Evolutionary conservation across 768 basidiomycete genomes (phyloP).

Genomic region (Chalciporus chontae): DNA sequence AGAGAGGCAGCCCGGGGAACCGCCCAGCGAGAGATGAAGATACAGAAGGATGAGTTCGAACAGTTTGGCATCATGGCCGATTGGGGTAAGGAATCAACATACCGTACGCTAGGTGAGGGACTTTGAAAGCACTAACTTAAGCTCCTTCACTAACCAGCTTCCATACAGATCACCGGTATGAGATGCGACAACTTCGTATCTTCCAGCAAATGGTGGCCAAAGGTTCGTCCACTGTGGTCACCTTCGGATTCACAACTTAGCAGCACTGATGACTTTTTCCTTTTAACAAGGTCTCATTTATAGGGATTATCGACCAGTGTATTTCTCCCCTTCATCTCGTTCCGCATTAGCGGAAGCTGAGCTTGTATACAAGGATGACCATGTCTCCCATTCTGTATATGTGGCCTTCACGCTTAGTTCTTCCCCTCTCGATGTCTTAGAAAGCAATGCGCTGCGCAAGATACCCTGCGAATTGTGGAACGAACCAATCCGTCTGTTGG

Average conservation of each 20-base stretch:
- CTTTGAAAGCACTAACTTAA: neutral
- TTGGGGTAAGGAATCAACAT: slow-evolving; percentile 70
- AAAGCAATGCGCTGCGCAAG: slow-evolving; percentile 10
- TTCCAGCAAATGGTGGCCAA: slow-evolving; percentile 88
- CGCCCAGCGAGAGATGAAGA: slow-evolving; percentile 68
- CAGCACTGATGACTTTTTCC: neutral
- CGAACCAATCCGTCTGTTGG: slow-evolving; percentile 52
- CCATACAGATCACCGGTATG: slow-evolving; percentile 73
- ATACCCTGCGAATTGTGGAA: slow-evolving; percentile 32
- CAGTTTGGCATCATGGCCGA: slow-evolving; percentile 90
- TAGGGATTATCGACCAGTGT: slow-evolving; percentile 82
- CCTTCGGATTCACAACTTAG: neutral
- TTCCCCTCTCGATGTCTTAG: slow-evolving; percentile 8
- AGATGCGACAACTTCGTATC: slow-evolving; percentile 80
- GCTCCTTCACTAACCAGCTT: neutral
- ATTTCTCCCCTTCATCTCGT: slow-evolving; percentile 92
- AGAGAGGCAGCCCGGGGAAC: slow-evolving; percentile 68
- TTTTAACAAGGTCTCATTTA: slow-evolving; percentile 68
- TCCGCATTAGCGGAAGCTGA: slow-evolving; percentile 97
- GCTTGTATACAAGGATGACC: slow-evolving; percentile 84
- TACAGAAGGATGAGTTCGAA: slow-evolving; percentile 77
- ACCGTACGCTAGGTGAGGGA: slow-evolving; percentile 76
- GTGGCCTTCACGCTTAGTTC: slow-evolving; percentile 68
- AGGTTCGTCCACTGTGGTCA: slow-evolving; percentile 39
- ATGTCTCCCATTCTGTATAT: slow-evolving; percentile 84